A percentile compares a stretch with the other conserved stretches of the same genome.
Evolutionary conservation across 75 land plant genomes (phyloP).

Genomic region (Cunninghamia lanceolata): DNA sequence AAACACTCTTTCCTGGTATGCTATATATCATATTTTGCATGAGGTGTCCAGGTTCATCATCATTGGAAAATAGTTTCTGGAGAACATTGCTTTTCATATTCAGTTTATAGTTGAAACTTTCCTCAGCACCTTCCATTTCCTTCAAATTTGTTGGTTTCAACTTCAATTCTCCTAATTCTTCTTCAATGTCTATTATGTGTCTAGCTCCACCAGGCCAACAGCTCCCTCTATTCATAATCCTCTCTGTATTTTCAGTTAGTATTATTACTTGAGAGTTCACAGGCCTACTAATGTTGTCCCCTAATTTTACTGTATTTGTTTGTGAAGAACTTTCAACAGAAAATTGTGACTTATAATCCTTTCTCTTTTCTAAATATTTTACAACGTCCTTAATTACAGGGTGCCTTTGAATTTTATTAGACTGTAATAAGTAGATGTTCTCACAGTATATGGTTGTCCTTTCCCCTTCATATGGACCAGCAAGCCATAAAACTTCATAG

Average conservation of each 20-base stretch:
- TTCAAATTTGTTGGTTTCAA: background rate
- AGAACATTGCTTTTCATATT: background rate
- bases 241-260: too few relatives aligned
- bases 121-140: background rate
- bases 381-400: background rate
- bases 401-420: background rate
- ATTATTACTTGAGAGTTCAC: too few relatives aligned
- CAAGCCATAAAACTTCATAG: slow-evolving; percentile 10
- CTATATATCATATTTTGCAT: background rate
- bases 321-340: background rate
- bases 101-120: background rate
- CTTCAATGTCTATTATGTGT: background rate
- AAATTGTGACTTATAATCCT: background rate
- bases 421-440: slow-evolving; percentile 2
- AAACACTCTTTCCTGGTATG: background rate
- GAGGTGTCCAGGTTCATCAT: background rate
- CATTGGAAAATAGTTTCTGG: background rate
- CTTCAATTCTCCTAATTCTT: background rate
- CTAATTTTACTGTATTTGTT: background rate
- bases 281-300: background rate
- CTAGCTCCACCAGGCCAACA: background rate
- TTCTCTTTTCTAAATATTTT: background rate
- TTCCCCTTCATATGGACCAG: background rate
- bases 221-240: background rate
- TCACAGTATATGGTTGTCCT: background rate